Percentiles rank a stretch among this genome's conserved stretches.
phyloP scores from a whole-genome alignment of 768 basidiomycete species.

The Heimioporus sp. region DNA sequence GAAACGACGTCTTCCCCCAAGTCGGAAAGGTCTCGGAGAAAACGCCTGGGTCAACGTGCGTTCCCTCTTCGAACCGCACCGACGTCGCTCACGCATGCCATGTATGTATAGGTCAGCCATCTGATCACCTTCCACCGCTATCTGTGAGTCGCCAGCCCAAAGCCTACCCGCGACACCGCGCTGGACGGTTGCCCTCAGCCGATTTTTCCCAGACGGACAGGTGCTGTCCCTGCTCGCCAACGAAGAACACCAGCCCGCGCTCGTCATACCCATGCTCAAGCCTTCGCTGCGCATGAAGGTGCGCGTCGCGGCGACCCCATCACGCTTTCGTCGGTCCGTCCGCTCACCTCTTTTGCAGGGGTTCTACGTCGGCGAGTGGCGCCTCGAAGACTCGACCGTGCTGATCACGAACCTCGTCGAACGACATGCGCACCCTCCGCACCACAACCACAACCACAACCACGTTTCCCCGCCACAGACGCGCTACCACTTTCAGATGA shows the following conservation, averaged over 20 bases:
- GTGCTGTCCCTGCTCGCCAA: slow-evolving; percentile 85
- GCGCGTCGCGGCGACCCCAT: too few relatives aligned
- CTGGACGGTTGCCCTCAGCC: slow-evolving; percentile 42
- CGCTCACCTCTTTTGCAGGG: slow-evolving; percentile 49
- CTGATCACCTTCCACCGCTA: slow-evolving; percentile 93
- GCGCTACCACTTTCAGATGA: slow-evolving; percentile 76
- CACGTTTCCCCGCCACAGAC: slow-evolving; percentile 15
- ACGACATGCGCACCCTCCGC: slow-evolving; percentile 1
- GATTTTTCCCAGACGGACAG: slow-evolving; percentile 84
- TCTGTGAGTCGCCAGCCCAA: slow-evolving; percentile 49
- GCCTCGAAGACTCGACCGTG: slow-evolving; percentile 58
- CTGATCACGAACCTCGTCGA: slow-evolving; percentile 65
- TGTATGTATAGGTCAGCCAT: slow-evolving; percentile 81
- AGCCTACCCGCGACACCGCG: neutral
- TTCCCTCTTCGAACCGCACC: slow-evolving; percentile 6
- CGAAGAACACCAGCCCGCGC: slow-evolving; percentile 66
- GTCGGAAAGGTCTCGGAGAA: slow-evolving; percentile 69
- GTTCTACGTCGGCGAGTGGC: slow-evolving; percentile 70
- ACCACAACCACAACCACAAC: slow-evolving; percentile 5
- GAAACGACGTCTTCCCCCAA: slow-evolving; percentile 8
- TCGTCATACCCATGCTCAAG: slow-evolving; percentile 74
- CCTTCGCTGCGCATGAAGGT: slow-evolving; percentile 81
- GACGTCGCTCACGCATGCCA: slow-evolving; percentile 3
- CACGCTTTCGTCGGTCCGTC: slow-evolving; percentile 1
- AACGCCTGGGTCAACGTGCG: slow-evolving; percentile 85